Base-by-base conservation (phyloP, 225 moss, liverwort and hornwort species). In the Takakia lepidozioides region DNA sequence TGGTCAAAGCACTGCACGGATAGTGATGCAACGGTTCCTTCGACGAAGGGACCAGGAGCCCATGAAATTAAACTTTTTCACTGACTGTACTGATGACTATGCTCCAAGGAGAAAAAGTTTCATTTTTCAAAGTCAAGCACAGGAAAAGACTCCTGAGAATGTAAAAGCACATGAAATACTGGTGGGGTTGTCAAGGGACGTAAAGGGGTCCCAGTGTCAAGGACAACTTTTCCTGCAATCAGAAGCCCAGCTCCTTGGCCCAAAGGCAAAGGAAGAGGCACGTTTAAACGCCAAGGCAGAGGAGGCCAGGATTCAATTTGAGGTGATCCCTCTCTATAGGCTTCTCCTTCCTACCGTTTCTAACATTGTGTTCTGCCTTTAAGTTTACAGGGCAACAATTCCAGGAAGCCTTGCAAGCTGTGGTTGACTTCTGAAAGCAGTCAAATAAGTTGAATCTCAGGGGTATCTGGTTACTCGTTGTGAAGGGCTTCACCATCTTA, bases 1-100 rank as follows among this genome's bases (percentile, higher is more conserved):
- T 59, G 62, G 70, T 60, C 60, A 35, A 32, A 67, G 74, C 48
- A 80, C 57, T 27, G 74, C 74, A 55, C 69, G 60, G 27, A n/a
- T n/a, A n/a, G n/a, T n/a, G n/a, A n/a, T n/a, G n/a, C n/a, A n/a
- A n/a, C n/a, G n/a, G n/a, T n/a, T n/a, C n/a, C n/a, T n/a, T n/a
- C n/a, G n/a, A n/a, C n/a, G n/a, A n/a, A n/a, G n/a, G n/a, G n/a
- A 60, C 46, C 56, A 70, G 16, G 36, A 29, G 28, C 59, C 56
- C 36, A 49, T 43, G 37, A 56, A 60, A 54, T 34, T 46, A 21
- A 69, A 55, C 48, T 43, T 56, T 62, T 61, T 13, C 17, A n/a
- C 16, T 11, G 13, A 48, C 19, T 51, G 52, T 29, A 62, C 52
- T 60, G 56, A 15, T 18, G 60, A 60, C 18, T 50, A 52, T n/a